Evolutionary conservation across 2,329 filamentous ascomycete species (phyloP), one percentile per base, ranked within the genome.

Genomic region (Trichoderma asperellum): DNA sequence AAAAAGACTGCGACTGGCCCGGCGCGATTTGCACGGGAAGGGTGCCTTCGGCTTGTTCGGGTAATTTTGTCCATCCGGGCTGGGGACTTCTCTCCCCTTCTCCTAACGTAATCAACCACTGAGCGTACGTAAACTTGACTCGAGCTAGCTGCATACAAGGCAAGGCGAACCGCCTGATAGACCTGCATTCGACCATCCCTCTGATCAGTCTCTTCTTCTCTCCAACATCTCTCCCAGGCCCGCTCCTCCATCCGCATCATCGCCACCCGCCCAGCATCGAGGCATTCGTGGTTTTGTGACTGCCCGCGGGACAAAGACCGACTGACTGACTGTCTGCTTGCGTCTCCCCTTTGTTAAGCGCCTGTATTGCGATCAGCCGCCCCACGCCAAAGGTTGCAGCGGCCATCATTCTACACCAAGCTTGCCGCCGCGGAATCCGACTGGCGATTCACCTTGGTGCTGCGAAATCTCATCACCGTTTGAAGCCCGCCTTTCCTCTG

Each of bases 61-160:
- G 18, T 68, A 61, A 61, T 68, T 68, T 53, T 68, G 56, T 61
- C 57, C 32, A 47, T 29, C 18, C 14, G 1, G 35, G 40, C 65
- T 60, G 64, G 56, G 56, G 21, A 29, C 27, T 56, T 29, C 56
- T 49, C 63, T 57, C 53, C 53, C 55, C 63, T 43, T 63, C 55
- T 59, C 55, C 55, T 68, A 68, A 68, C 66, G 66, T 68, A 68
- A 68, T 68, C 66, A 68, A 35, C 24, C 59, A 35, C 40, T 43
- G 35, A 43, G 59, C 66, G 66, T 68, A 68, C 58, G 66, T 68
- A 68, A 59, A 58, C 66, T 49, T 57, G 58, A 57, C 49, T 57
- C 47, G 49, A 68, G 49, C 52, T 62, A 57, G 49, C 66, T 68
- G 49, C 37, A 18, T 55, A 49, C 66, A 57, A 62, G 66, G 66